Conservation (phyloP, 768 basidiomycete genomes). For the Pleurotus tuoliensis region DNA sequence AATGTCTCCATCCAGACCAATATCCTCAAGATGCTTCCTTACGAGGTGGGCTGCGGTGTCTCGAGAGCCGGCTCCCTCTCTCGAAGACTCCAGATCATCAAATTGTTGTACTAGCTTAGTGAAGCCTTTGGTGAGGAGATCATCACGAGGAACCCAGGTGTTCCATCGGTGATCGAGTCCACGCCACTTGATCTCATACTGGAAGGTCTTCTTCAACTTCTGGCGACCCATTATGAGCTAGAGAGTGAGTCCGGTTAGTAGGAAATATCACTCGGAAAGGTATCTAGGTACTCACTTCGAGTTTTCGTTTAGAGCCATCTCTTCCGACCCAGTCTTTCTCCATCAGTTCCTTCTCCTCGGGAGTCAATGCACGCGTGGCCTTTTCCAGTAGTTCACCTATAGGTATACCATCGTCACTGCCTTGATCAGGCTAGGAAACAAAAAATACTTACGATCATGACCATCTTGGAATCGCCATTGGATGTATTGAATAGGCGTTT, state of each 20-base stretch:
- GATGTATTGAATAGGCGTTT: conserved; percentile 95
- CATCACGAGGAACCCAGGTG: conserved; percentile 88
- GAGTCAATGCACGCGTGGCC: conserved; percentile 83
- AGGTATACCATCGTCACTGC: conserved; percentile 1
- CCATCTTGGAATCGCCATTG: conserved; percentile 99
- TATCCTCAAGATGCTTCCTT: conserved; percentile 90
- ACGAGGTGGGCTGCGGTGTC: conserved; percentile 81
- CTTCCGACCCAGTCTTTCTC: conserved; percentile 89
- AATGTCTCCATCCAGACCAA: conserved; percentile 95
- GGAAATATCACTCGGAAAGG: background rate
- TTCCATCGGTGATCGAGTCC: conserved; percentile 84
- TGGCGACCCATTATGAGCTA: conserved; percentile 90
- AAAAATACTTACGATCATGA: conserved; percentile 72
- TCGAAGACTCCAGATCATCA: conserved; percentile 92
- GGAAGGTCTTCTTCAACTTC: conserved; percentile 94
- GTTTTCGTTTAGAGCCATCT: conserved; percentile 85
- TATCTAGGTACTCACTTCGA: conserved; percentile 60
- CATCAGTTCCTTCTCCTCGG: conserved; percentile 74
- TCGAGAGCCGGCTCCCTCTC: conserved; percentile 90
- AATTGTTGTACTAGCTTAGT: conserved; percentile 89
- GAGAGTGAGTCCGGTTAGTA: background rate
- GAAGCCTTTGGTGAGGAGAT: conserved; percentile 83
- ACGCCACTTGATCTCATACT: conserved; percentile 89
- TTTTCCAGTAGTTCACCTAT: conserved; percentile 88
- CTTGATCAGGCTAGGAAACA: conserved; percentile 6